Evolutionary conservation across 257 asterid species (phyloP), one percentile per base, ranked within the genome.

Genomic region (Nicotiana tomentosiformis): DNA sequence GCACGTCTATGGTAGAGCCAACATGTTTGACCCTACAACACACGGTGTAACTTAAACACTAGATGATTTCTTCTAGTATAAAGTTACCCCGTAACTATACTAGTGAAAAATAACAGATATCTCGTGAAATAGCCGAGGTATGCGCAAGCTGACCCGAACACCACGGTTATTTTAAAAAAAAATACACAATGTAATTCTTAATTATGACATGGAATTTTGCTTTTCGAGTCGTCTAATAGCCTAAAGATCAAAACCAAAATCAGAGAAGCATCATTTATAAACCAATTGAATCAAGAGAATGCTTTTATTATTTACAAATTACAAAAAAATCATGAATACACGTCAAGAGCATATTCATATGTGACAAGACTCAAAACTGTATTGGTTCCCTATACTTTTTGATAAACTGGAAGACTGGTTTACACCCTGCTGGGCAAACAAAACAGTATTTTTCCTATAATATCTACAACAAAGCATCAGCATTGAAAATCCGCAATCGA

Each of bases 361-460:
- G 37, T 72, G 37, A 49, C 64, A 74, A 76, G 0, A 76, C 80
- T 76, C 64, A 76, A 70, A 70, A 76, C 80, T 26, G 80, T n/a
- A 51, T 51, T 1, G 37, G 43, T 12, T 53, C 58, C 58, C 18
- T 12, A 53, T 53, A 53, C 18, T 43, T 43, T 2, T 43, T 43
- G 51, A 43, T 43, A 43, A 43, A 43, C 10, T 2, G 39, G 18
- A 16, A 72, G 60, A 46, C 79, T 46, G 79, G 5, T 17, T 23
- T 51, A 76, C 26, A 35, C 64, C n/a, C 64, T 61, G 29, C 53
- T 49, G 80, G 8, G 62, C 17, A 26, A 51, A 72, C 39, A 51
- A 51, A 76, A 29, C 46, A 76, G 64, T 26, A 29, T 76, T 32
- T 29, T 8, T 23, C 15, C 64, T 51, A 15, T 51, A 49, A 49